Percentiles rank a stretch among this genome's conserved stretches.
These are phyloP conservation scores for Phytopythium litorale DNA, from an alignment of 352 stramenopile species.

Conservation along the genomic window DNA sequence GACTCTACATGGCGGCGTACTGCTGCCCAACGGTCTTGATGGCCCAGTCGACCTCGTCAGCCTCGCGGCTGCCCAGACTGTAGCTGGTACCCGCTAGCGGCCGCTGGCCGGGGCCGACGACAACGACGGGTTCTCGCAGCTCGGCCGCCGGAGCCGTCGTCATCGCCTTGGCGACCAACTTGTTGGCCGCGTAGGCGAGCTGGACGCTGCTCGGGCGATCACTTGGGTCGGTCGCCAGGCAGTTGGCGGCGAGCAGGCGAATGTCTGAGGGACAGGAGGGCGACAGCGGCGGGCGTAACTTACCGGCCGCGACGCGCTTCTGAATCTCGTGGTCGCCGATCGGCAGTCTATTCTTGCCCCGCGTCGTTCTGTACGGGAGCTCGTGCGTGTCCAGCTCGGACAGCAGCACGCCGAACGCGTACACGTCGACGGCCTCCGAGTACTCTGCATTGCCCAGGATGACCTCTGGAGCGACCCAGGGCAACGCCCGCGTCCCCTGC, in stretches of 20 bases:
- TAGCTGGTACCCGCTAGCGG: neutral
- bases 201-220: slow-evolving; percentile 25
- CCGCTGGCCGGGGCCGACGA: neutral
- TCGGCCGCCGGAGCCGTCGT: neutral
- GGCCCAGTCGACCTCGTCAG: slow-evolving; percentile 6
- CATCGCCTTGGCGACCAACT: slow-evolving; percentile 8
- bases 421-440: slow-evolving; percentile 18
- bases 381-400: slow-evolving; percentile 21
- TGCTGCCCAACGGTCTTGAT: neutral
- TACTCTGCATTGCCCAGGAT: slow-evolving; percentile 16
- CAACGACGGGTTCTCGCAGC: slow-evolving; percentile 1
- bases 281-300: slow-evolving; percentile 26
- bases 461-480: slow-evolving; percentile 20
- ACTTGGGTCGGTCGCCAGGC: slow-evolving; percentile 25
- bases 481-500: slow-evolving; percentile 8
- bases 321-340: slow-evolving; percentile 20
- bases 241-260: slow-evolving; percentile 20
- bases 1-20: slow-evolving; percentile 6
- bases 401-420: slow-evolving; percentile 19
- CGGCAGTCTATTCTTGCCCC: slow-evolving; percentile 3
- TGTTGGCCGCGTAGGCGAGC: slow-evolving; percentile 14
- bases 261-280: slow-evolving; percentile 22
- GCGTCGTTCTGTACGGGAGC: slow-evolving; percentile 14
- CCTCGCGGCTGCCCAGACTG: neutral
- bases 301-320: slow-evolving; percentile 23